Evolutionary conservation across 805 yeast genomes (phyloP), one percentile per base, ranked within the genome.

Genomic region (Saccharomycopsis microspora): DNA sequence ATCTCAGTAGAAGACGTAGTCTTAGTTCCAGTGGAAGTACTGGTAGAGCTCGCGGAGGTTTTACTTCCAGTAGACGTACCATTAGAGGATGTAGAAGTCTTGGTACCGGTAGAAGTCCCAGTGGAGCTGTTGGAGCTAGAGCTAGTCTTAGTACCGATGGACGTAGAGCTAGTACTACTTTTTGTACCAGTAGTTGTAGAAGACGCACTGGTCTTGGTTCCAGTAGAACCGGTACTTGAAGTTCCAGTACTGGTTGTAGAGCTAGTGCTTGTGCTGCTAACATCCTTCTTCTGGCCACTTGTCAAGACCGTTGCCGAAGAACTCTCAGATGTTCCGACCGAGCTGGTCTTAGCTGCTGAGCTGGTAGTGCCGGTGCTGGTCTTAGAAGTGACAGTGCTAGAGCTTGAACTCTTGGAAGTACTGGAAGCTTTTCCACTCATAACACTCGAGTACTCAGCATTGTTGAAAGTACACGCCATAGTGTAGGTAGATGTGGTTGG

Each of bases 381-480:
- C 11, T 43, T 19, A 4, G 36, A n/a, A 4, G 47, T 34, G 36
- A 48, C 37, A 6, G 43, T 32, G 6, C 43, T 9, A 8, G 43
- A n/a, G n/a, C 43, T 19, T 19, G 36, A 8, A 19, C 34, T 44
- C 8, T 42, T 36, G 8, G 47, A 38, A 3, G 39, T 19, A n/a
- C 9, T 33, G 9, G n/a, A 11, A 9, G 48, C 19, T 38, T 36
- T 45, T 28, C 41, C 10, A 28, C 32, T n/a, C 45, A 42, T 34
- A 5, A 32, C 34, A n/a, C 41, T 37, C 9, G 48, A 40, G 11
- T 41, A 47, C 6, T 41, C 45, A 37, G 44, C 29, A 27, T 41
- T 46, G 30, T 30, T 41, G 30, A 41, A 41, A 31, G 29, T 36
- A 47, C 50, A 47, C 3, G 10, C 47, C 35, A 39, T 34, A 11